phyloP scores from a whole-genome alignment of 2,329 filamentous ascomycete genomes.

The Ophiosphaerella narmari region DNA sequence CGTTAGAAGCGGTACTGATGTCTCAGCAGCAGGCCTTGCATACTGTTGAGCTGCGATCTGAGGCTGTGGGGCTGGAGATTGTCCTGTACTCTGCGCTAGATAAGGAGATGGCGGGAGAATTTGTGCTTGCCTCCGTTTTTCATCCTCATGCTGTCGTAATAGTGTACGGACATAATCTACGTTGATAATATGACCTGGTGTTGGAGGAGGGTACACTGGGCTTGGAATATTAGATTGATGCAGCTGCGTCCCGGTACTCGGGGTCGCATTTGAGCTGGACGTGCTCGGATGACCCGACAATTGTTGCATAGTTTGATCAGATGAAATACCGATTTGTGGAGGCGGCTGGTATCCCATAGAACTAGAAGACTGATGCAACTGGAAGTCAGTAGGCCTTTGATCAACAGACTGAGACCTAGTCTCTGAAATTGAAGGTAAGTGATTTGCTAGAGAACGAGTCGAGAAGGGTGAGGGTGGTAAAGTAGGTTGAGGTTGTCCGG shows the following conservation, averaged over 20 bases:
- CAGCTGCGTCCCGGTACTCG: too few species aligned
- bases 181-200: too few species aligned
- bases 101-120: too few species aligned
- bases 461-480: neutral
- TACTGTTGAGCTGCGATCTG: neutral
- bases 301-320: neutral
- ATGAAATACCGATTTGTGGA: neutral
- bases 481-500: neutral
- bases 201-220: too few species aligned
- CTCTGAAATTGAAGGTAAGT: neutral
- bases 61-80: too few species aligned
- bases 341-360: neutral
- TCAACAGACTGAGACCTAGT: neutral
- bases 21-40: neutral
- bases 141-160: too few species aligned
- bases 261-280: neutral
- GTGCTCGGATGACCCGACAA: neutral
- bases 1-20: neutral
- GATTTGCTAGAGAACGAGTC: neutral
- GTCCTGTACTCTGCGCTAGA: too few species aligned
- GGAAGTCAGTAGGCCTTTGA: neutral
- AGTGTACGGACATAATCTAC: too few species aligned
- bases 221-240: too few species aligned
- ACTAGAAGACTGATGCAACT: neutral
- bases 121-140: too few species aligned